phyloP scores from a whole-genome alignment of 805 yeast species.

The Candida sphagnicola region DNA sequence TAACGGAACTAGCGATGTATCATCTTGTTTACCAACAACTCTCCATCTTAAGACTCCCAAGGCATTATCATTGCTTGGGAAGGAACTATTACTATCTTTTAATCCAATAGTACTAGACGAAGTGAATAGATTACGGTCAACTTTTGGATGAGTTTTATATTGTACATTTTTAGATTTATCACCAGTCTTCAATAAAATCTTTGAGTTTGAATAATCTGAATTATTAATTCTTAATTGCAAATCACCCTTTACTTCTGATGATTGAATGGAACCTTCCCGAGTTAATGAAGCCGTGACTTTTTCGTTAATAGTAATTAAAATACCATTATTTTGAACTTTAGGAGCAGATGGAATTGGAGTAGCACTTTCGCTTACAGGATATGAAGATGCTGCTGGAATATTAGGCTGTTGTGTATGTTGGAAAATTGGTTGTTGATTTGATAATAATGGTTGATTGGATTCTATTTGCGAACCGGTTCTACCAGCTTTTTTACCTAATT shows the following conservation, averaged over 20 bases:
- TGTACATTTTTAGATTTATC: conserved; percentile 52
- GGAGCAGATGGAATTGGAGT: conserved; percentile 17
- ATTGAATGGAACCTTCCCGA: conserved; percentile 72
- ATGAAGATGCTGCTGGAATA: conserved; percentile 5
- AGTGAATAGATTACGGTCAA: conserved; percentile 72
- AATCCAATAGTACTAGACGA: conserved; percentile 58
- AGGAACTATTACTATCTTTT: conserved; percentile 72
- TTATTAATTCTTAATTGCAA: conserved; percentile 83
- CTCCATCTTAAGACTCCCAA: conserved; percentile 95
- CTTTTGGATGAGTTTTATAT: conserved; percentile 95
- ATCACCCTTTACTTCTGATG: conserved; percentile 86
- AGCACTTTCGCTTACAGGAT: conserved; percentile 19
- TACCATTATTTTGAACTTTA: conserved; percentile 62
- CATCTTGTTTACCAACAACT: conserved; percentile 60
- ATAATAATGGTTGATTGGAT: conserved; percentile 26
- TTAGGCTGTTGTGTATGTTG: conserved; percentile 16
- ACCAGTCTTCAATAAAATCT: conserved; percentile 52
- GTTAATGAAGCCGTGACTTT: conserved; percentile 70
- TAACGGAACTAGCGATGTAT: conserved; percentile 57
- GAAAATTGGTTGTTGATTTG: conserved; percentile 30
- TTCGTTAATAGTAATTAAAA: conserved; percentile 74
- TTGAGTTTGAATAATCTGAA: conserved; percentile 62
- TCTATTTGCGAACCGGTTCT: conserved; percentile 19
- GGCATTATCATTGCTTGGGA: conserved; percentile 89
- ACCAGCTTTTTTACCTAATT: conserved; percentile 59